Evolutionary conservation across 345 rosid genomes (phyloP), one percentile per base, ranked within the genome.

Genomic region (Acer saccharum): DNA sequence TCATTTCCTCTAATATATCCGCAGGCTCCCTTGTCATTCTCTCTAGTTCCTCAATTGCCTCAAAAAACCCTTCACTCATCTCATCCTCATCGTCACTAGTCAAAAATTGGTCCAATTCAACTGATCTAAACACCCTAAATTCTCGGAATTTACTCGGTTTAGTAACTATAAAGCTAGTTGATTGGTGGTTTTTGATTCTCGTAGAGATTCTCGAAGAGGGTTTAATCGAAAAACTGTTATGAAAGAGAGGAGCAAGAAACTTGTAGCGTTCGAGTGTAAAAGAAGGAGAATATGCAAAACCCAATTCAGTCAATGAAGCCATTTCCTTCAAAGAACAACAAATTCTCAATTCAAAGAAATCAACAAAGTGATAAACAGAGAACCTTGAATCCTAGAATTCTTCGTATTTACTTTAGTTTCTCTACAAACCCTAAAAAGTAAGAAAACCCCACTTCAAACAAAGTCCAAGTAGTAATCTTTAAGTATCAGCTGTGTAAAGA

Each of bases 21-120:
- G 98, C 89, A 2, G 98, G 98, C 66, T 93, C 98, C 78, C 98
- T 87, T 0, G 89, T 17, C 98, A 93, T 95, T 75, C 95, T 86
- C 87, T 93, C 98, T 0, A 93, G 68, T 63, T 95, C 98, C 78
- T 92, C 98, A 48, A 95, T 90, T 73, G 97, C 98, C 86, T 89
- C 98, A 48, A 89, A 93, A 69, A 95, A 89, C 54, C 87, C 95
- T 63, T 93, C 91, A n/a, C 97, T 86, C 83, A 93, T 84, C 78
- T 89, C 97, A 0, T 90, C 94, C 55, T 84, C 94, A 25, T 80
- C 92, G 20, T 89, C 94, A 72, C 94, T 93, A 7, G 95, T 88
- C 67, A 93, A 44, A 50, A 82, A 83, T 29, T 82, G 87, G 76
- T 93, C 95, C 83, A 91, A 70, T 65, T 93, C 91, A 65, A 95